These are phyloP conservation scores for Paraconiothyrium sp. DNA, from an alignment of 2,329 filamentous ascomycete genomes.

Conservation along the genomic window DNA sequence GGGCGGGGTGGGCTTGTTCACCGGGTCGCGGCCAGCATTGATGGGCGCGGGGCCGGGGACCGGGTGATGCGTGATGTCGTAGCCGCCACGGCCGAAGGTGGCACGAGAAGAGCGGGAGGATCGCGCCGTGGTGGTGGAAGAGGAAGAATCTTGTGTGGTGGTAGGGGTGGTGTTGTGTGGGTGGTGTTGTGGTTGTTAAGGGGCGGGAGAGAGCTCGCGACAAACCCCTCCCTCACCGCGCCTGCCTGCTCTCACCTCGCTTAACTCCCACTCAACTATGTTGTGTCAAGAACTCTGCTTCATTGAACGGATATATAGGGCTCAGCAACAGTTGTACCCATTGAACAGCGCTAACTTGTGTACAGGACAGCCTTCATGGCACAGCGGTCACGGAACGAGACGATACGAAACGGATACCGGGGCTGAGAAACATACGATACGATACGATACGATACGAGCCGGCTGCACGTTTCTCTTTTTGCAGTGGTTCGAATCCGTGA, in stretches of 20 bases:
- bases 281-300: no score
- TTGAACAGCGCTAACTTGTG: neutral
- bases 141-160: neutral
- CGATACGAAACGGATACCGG: neutral
- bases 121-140: neutral
- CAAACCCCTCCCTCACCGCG: neutral
- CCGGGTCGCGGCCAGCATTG: neutral
- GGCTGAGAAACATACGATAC: constrained; percentile 6
- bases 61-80: neutral
- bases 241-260: constrained; percentile 1
- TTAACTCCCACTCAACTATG: neutral
- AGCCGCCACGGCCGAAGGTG: neutral
- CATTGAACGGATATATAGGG: no score
- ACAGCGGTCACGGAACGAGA: constrained; percentile 7
- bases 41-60: neutral
- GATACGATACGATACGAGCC: constrained; percentile 1
- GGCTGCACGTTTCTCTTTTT: neutral
- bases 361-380: neutral
- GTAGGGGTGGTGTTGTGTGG: neutral
- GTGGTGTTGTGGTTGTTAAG: neutral
- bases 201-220: neutral
- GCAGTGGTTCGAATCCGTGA: neutral
- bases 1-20: neutral
- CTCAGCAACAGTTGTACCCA: no score
- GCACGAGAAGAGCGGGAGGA: neutral